Conservation (phyloP, 2,329 filamentous ascomycete genomes). For the Aspergillus sp. region DNA sequence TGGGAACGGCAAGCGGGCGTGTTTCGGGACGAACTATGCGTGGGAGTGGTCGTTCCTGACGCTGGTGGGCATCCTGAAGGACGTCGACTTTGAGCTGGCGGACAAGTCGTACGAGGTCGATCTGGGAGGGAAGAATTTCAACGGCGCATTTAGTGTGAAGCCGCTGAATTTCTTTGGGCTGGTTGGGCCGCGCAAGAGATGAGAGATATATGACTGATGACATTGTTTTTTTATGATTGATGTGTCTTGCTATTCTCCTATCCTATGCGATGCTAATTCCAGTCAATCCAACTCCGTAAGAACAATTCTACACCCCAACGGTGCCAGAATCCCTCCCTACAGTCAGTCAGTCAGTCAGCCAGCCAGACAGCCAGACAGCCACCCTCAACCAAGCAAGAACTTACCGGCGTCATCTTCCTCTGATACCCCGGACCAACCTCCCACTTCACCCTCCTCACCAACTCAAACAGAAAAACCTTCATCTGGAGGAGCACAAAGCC, state of each 20-base stretch:
- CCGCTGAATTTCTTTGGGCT: conserved; percentile 36
- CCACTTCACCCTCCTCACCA: conserved; percentile 13
- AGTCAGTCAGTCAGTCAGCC: conserved; percentile 4
- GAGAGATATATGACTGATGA: too few species aligned
- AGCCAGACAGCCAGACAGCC: background rate
- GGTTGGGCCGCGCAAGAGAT: conserved; percentile 5
- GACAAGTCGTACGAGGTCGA: conserved; percentile 41
- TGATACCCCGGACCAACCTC: conserved; percentile 13
- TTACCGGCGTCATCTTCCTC: conserved; percentile 18
- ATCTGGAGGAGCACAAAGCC: conserved; percentile 21
- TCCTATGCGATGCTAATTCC: too few species aligned
- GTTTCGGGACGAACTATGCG: conserved; percentile 63
- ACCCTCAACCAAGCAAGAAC: too few species aligned
- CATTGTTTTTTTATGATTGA: too few species aligned
- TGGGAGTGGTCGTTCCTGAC: conserved; percentile 62
- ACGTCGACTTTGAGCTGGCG: conserved; percentile 56
- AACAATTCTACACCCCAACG: conserved; percentile 11
- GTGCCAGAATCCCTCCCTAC: conserved; percentile 17
- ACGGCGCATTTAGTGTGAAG: conserved; percentile 45
- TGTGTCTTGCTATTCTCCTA: too few species aligned
- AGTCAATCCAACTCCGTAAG: background rate
- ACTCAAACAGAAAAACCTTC: conserved; percentile 16
- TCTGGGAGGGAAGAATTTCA: conserved; percentile 28
- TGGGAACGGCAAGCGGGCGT: conserved; percentile 60
- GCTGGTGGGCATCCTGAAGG: conserved; percentile 56